phyloP scores from a whole-genome alignment of 1,284 basidiomycete genomes.

The Wolfiporia cocos region DNA sequence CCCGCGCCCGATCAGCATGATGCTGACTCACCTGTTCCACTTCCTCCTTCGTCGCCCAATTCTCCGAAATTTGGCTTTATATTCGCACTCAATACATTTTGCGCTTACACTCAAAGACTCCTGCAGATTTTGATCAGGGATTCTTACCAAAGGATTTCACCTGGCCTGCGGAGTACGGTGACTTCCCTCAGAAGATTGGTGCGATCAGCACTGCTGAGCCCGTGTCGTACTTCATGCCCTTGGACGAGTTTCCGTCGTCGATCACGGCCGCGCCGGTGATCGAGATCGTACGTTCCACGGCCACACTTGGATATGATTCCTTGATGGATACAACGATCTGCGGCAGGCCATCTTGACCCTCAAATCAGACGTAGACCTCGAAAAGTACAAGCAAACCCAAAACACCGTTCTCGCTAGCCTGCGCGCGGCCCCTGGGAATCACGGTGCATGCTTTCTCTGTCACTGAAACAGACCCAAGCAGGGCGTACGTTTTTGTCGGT shows the following conservation, averaged over 20 bases:
- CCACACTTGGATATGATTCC: background rate
- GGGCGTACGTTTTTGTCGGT: conserved; percentile 2
- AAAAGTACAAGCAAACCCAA: background rate
- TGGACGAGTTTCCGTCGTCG: background rate
- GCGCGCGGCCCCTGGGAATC: background rate
- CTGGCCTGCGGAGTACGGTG: conserved; percentile 6
- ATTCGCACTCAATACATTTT: too few species aligned
- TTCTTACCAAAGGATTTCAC: conserved; percentile 5
- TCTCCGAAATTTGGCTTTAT: too few species aligned
- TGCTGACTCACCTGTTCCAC: too few species aligned
- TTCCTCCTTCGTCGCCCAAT: too few species aligned
- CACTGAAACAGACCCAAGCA: background rate
- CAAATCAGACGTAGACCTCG: background rate
- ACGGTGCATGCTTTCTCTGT: background rate
- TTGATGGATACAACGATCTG: background rate
- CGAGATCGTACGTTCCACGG: background rate
- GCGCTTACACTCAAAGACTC: too few species aligned
- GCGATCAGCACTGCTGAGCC: conserved; percentile 1
- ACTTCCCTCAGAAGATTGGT: conserved; percentile 1
- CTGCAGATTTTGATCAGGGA: conserved; percentile 3
- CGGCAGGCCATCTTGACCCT: conserved; percentile 1
- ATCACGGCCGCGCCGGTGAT: conserved; percentile 2
- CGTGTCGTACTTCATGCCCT: conserved; percentile 2
- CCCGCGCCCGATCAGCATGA: too few species aligned
- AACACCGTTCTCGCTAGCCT: background rate